Conservation (phyloP, 805 yeast species). For the Ogataea pini region DNA sequence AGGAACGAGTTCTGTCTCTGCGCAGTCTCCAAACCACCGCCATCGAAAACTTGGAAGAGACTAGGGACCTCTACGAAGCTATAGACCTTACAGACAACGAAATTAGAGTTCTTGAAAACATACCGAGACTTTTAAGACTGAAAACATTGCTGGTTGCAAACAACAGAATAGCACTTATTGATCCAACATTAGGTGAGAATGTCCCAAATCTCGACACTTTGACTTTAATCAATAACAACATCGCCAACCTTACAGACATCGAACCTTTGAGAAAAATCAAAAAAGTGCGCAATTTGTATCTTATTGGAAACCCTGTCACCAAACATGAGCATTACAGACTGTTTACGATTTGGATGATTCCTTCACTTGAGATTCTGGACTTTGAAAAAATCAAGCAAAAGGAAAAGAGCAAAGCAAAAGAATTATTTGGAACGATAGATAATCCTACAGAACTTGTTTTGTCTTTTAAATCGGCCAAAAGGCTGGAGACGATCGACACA, state of each 20-base stretch:
- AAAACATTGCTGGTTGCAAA: conserved; percentile 60
- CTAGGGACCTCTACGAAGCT: conserved; percentile 46
- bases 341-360: conserved; percentile 61
- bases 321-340: conserved; percentile 54
- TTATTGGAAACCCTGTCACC: conserved; percentile 62
- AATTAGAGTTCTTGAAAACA: conserved; percentile 52
- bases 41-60: conserved; percentile 45
- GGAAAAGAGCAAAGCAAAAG: conserved; percentile 51
- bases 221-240: conserved; percentile 51
- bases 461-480: conserved; percentile 23
- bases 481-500: conserved; percentile 8
- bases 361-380: conserved; percentile 66
- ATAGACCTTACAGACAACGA: conserved; percentile 80
- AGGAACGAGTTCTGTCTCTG: conserved; percentile 43
- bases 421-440: conserved; percentile 41
- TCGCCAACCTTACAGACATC: conserved; percentile 46
- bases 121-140: conserved; percentile 45
- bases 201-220: conserved; percentile 52
- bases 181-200: conserved; percentile 35
- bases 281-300: conserved; percentile 48
- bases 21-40: conserved; percentile 43
- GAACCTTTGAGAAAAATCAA: conserved; percentile 37
- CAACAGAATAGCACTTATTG: conserved; percentile 54
- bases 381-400: conserved; percentile 56
- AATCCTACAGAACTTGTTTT: conserved; percentile 36